These are phyloP conservation scores for Kwoniella sp. DNA, from an alignment of 768 basidiomycete species.

Conservation along the genomic window DNA sequence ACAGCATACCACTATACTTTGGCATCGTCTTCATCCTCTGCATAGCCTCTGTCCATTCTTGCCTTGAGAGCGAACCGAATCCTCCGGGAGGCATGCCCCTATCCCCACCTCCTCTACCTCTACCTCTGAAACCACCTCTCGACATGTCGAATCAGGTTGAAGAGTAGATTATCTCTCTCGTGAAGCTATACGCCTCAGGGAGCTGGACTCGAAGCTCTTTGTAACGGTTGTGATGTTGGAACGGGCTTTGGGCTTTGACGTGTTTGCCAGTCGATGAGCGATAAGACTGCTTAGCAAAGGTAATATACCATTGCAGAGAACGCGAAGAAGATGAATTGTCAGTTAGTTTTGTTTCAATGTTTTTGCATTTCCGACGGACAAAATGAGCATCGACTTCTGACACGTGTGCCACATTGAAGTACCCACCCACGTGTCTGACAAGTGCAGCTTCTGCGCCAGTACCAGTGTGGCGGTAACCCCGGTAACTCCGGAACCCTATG, in stretches of 20 bases:
- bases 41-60: conserved; percentile 29
- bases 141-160: conserved; percentile 27
- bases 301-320: too few species aligned
- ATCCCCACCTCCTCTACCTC: conserved; percentile 38
- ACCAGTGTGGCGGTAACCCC: neutral
- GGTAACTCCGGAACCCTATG: neutral
- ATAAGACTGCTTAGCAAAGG: neutral
- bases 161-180: neutral
- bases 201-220: too few species aligned
- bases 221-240: too few species aligned
- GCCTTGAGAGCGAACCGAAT: conserved; percentile 18
- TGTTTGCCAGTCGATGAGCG: neutral
- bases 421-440: neutral
- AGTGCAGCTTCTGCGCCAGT: too few species aligned
- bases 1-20: conserved; percentile 36
- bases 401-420: neutral
- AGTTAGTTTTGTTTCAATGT: neutral
- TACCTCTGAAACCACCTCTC: conserved; percentile 41
- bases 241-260: too few species aligned
- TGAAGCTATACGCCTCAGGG: too few species aligned
- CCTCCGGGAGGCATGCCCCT: conserved; percentile 30
- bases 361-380: neutral
- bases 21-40: conserved; percentile 21
- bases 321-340: too few species aligned
- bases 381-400: too few species aligned